These are phyloP conservation scores for Saccharomycopsis microspora DNA, from an alignment of 805 yeast species.

Conservation along the genomic window DNA sequence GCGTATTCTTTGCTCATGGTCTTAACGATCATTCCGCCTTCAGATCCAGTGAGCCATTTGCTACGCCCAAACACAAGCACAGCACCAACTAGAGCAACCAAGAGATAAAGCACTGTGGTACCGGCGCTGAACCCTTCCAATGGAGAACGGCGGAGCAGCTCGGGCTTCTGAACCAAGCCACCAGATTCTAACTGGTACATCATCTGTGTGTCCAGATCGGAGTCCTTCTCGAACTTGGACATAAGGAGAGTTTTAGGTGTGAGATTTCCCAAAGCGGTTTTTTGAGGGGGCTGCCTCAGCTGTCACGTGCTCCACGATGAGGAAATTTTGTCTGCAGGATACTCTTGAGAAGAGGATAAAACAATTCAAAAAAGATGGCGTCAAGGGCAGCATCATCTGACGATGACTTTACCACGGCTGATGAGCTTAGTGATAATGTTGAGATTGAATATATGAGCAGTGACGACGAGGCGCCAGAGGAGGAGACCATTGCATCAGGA, in stretches of 20 bases:
- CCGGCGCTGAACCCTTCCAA: too few species aligned
- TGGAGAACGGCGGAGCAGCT: too few species aligned
- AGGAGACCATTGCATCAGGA: background rate
- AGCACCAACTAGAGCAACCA: too few species aligned
- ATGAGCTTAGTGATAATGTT: background rate
- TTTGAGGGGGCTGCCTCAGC: background rate
- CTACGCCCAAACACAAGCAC: too few species aligned
- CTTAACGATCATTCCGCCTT: too few species aligned
- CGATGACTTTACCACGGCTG: background rate
- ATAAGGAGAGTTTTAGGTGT: background rate
- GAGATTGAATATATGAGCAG: constrained; percentile 3
- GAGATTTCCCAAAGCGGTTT: background rate
- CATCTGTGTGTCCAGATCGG: background rate
- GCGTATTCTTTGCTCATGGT: too few species aligned
- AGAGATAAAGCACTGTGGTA: too few species aligned
- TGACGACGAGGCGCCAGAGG: constrained; percentile 15
- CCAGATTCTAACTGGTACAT: background rate
- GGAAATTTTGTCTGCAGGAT: background rate
- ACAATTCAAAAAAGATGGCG: background rate
- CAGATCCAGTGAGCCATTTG: too few species aligned
- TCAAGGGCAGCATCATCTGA: background rate
- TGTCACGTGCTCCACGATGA: background rate
- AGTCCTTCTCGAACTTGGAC: background rate
- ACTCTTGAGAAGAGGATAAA: background rate
- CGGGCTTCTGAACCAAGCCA: background rate